Conservation (phyloP, 208 protist genomes). For the Acanthamoeba healyi region DNA sequence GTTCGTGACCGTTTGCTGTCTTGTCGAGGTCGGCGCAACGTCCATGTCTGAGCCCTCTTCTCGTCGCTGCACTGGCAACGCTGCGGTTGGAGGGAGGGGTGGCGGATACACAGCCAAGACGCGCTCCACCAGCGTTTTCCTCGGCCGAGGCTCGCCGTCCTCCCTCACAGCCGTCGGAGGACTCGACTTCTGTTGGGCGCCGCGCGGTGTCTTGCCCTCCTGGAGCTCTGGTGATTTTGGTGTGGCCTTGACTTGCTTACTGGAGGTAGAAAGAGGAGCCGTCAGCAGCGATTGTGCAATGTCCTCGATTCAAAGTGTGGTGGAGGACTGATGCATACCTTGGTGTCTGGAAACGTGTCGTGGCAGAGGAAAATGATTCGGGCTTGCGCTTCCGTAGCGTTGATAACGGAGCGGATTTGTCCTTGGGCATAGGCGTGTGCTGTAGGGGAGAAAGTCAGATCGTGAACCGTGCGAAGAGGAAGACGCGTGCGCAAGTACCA, state of each 20-base stretch:
- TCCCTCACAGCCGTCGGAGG: not conserved
- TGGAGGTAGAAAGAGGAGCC: not conserved
- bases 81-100: not conserved
- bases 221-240: not conserved
- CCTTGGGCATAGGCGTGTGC: slow-evolving; percentile 36
- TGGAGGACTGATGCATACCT: not conserved
- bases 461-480: not conserved
- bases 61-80: too few relatives aligned
- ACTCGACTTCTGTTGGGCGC: not conserved
- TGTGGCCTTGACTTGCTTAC: not conserved
- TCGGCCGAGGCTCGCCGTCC: not conserved
- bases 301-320: not conserved
- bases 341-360: not conserved
- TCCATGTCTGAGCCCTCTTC: not conserved
- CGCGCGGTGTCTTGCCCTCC: not conserved
- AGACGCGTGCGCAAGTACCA: not conserved
- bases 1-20: not conserved
- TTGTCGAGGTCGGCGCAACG: not conserved
- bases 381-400: slow-evolving; percentile 7
- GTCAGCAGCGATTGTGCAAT: not conserved
- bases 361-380: not conserved
- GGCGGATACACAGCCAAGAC: slow-evolving; percentile 8
- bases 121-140: not conserved
- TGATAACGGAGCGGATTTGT: not conserved
- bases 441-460: not conserved